phyloP scores from a whole-genome alignment of 805 yeast genomes.

The Candida mattraensis region DNA sequence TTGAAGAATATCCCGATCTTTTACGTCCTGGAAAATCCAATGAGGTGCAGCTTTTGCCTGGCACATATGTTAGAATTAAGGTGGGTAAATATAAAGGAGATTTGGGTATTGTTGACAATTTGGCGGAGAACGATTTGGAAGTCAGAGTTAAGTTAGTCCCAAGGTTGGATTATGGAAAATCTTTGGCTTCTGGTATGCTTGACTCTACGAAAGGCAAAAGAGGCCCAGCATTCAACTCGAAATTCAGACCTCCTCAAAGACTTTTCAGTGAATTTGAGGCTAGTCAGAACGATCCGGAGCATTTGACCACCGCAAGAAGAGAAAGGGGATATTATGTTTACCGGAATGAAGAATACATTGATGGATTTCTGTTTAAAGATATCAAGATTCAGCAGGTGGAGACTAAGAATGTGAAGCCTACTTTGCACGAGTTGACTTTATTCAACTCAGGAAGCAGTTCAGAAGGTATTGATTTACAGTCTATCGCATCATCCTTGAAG shows the following conservation, averaged over 20 bases:
- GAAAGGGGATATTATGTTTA: constrained; percentile 66
- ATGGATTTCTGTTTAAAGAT: constrained; percentile 85
- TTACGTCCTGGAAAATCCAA: constrained; percentile 85
- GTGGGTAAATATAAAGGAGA: constrained; percentile 93
- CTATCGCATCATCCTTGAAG: constrained; percentile 84
- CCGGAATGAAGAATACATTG: constrained; percentile 83
- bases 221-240: constrained; percentile 50
- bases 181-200: constrained; percentile 28
- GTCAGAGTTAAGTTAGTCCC: constrained; percentile 94
- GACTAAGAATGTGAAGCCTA: constrained; percentile 78
- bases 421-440: constrained; percentile 81
- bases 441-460: constrained; percentile 75
- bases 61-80: constrained; percentile 86
- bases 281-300: constrained; percentile 73
- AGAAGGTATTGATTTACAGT: constrained; percentile 84
- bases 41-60: constrained; percentile 87
- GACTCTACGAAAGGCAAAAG: constrained; percentile 37
- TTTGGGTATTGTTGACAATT: constrained; percentile 87
- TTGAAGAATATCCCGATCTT: constrained; percentile 91
- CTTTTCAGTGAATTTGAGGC: constrained; percentile 90
- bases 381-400: constrained; percentile 80
- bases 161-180: constrained; percentile 84
- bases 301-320: constrained; percentile 58
- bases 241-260: constrained; percentile 79
- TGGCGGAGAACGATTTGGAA: constrained; percentile 92